Evolutionary conservation across 192 early-diverging fungal genomes (phyloP).

Genomic region (Coemansia sp.): DNA sequence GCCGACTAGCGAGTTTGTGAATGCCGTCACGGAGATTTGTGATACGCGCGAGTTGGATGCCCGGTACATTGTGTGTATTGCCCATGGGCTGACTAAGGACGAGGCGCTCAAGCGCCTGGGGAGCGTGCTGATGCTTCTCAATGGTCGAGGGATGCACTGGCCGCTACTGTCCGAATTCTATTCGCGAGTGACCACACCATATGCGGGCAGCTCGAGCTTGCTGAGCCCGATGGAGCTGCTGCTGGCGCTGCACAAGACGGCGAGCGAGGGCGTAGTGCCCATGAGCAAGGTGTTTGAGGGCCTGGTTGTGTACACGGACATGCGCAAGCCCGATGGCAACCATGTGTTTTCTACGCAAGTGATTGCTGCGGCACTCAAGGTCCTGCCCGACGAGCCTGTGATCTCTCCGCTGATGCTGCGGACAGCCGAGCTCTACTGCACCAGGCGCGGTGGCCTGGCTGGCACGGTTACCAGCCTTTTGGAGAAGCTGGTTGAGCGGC

Average conservation of each 20-base stretch:
- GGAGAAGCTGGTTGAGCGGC: slow-evolving; percentile 30
- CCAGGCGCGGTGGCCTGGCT: slow-evolving; percentile 13
- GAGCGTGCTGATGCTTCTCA: slow-evolving; percentile 20
- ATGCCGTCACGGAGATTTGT: slow-evolving; percentile 31
- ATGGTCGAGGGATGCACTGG: slow-evolving; percentile 10
- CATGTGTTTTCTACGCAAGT: slow-evolving; percentile 19
- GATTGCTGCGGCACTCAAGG: slow-evolving; percentile 33
- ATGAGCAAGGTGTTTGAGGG: neutral
- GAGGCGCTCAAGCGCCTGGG: slow-evolving; percentile 15
- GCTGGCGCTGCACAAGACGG: slow-evolving; percentile 28
- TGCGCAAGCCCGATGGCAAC: slow-evolving; percentile 19
- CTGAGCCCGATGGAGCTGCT: slow-evolving; percentile 50
- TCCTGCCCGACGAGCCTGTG: slow-evolving; percentile 20
- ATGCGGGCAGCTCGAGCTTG: slow-evolving; percentile 27
- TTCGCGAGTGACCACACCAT: slow-evolving; percentile 30
- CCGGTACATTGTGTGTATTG: slow-evolving; percentile 30
- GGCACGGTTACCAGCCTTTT: slow-evolving; percentile 29
- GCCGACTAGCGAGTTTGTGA: slow-evolving; percentile 37
- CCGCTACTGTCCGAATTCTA: slow-evolving; percentile 27
- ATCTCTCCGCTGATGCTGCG: slow-evolving; percentile 38
- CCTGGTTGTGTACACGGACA: slow-evolving; percentile 10
- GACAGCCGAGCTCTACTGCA: slow-evolving; percentile 27
- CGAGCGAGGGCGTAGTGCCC: neutral
- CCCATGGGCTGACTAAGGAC: slow-evolving; percentile 22
- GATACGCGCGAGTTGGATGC: slow-evolving; percentile 21